Base-by-base conservation (phyloP, 805 yeast genomes). In the Saturnispora besseyi region DNA sequence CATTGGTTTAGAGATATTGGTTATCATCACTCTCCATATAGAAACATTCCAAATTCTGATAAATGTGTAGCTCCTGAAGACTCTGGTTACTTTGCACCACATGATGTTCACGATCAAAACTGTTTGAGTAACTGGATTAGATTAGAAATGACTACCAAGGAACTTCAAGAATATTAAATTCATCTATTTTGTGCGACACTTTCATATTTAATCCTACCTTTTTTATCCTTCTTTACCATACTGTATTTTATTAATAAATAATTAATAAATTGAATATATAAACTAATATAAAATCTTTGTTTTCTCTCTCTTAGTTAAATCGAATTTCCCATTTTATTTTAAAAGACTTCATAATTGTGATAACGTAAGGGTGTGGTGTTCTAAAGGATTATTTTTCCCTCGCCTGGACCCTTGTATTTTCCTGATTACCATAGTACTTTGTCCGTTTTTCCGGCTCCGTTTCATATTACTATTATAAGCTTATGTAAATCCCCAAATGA, bases 1-100 rank as follows among this genome's bases (percentile, higher is more conserved):
- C 96, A 88, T 62, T 88, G 95, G 91, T 88, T 88, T 63, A 76
- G 87, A 62, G 95, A 86, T 62, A 81, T 86, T 48, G 95, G 93
- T 1, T 86, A 86, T 62, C 73, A 72, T 51, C 95, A 86, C 64
- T 69, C 72, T 48, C 95, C 95, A 2, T 87, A 83, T 63, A 67
- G 72, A 37, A 82, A 87, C 62, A 88, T 96, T 62, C 96, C 97
- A n/a, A 76, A 74, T 49, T 72, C 75, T 34, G 73, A 74, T 18
- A 69, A 68, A 53, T 81, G 86, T 53, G 34, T 47, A 31, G 64
- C 67, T 18, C 66, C 67, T 26, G 63, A 59, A 41, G 64, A 60
- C 48, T 60, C 67, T 15, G 66, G 66, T 33, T 62, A 62, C 47
- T 65, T 65, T 54, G 66, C 67, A 7, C 66, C 66, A 8, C 60